Percentiles rank a stretch among this genome's conserved stretches.
Evolutionary conservation across 768 basidiomycete species (phyloP).

Genomic region (Tubosaeta sp.): DNA sequence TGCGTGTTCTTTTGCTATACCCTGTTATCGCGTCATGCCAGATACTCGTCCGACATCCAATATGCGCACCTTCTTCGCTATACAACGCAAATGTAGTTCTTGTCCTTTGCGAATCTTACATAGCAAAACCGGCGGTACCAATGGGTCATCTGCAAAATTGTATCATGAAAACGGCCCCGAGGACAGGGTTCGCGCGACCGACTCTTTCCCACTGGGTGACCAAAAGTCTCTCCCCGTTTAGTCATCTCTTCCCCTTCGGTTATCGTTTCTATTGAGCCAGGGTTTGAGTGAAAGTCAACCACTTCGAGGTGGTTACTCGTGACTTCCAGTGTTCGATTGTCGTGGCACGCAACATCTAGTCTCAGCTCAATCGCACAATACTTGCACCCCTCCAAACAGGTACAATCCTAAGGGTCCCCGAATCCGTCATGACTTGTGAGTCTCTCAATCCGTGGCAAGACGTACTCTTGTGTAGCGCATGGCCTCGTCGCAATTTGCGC

Average conservation of each 20-base stretch:
- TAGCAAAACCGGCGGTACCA: conserved; percentile 68
- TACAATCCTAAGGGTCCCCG: conserved; percentile 79
- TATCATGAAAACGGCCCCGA: conserved; percentile 6
- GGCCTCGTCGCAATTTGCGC: conserved; percentile 83
- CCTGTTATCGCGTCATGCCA: conserved; percentile 44
- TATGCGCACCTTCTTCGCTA: conserved; percentile 82
- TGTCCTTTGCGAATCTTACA: conserved; percentile 94
- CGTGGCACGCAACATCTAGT: conserved; percentile 73
- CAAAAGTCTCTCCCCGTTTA: conserved; percentile 73
- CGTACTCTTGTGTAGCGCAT: conserved; percentile 74
- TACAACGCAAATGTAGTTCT: conserved; percentile 78
- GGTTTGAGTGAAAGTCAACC: conserved; percentile 36
- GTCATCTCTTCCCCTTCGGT: conserved; percentile 63
- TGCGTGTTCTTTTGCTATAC: conserved; percentile 96
- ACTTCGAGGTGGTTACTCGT: conserved; percentile 83
- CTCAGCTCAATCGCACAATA: conserved; percentile 82
- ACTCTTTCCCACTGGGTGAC: conserved; percentile 84
- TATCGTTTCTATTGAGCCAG: conserved; percentile 32
- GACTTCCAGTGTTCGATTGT: conserved; percentile 73
- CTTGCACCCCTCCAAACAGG: conserved; percentile 77
- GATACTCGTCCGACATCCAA: not conserved
- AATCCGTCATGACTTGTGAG: not conserved
- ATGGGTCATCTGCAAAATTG: conserved; percentile 49
- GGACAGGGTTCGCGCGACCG: conserved; percentile 20
- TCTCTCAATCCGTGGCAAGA: conserved; percentile 9